Evolutionary conservation across 139 green algal species (phyloP).

Genomic region (Chlamydomonas sp.): DNA sequence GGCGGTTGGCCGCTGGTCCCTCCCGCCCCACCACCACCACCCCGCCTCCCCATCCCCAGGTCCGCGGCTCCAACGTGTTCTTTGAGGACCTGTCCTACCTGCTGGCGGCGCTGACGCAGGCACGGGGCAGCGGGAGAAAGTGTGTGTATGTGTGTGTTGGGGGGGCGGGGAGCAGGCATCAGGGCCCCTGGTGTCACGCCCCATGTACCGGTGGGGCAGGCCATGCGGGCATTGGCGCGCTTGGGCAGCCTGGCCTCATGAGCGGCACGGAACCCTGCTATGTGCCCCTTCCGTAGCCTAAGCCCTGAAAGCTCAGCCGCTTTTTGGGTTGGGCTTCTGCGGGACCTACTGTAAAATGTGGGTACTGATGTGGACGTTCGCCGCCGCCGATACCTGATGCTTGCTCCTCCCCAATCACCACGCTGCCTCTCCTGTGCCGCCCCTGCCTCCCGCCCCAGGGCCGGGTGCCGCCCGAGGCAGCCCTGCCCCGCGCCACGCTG

Average conservation of each 20-base stretch:
- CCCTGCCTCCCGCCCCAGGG: neutral
- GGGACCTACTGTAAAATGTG: no score
- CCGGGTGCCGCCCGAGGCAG: conserved; percentile 2
- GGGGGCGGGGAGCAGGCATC: no score
- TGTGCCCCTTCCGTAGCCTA: no score
- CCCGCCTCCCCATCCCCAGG: neutral
- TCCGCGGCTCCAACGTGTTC: conserved; percentile 20
- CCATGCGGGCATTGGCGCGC: no score
- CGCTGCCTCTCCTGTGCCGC: neutral
- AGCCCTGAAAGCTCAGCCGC: no score
- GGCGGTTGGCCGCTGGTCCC: no score
- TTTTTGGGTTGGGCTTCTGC: no score
- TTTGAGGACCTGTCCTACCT: conserved; percentile 27
- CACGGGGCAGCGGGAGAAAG: neutral
- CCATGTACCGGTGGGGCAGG: no score
- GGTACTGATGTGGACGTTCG: no score
- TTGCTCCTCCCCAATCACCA: neutral
- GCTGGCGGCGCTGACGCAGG: neutral
- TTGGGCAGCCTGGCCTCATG: no score
- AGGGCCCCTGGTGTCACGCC: no score
- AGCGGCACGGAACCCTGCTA: no score
- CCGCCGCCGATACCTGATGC: neutral
- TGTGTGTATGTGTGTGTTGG: neutral
- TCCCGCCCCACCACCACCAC: neutral
- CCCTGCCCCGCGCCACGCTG: neutral